Percentiles rank a stretch among this genome's conserved stretches.
Conservation (phyloP, 2,329 filamentous ascomycete genomes). For the Erysiphe pulchra region DNA sequence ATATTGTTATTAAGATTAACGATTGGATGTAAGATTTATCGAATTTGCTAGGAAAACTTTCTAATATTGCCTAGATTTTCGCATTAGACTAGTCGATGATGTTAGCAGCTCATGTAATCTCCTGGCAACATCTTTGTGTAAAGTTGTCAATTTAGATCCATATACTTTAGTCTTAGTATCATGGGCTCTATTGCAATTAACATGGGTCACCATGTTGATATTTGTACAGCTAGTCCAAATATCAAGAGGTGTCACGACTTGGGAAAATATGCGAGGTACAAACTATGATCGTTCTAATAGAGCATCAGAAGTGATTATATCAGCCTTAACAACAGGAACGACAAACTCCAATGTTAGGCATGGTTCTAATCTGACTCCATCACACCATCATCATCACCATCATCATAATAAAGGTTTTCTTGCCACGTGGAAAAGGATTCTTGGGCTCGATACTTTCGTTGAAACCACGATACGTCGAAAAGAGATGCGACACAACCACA, state of each 20-base stretch:
- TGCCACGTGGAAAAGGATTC: conserved; percentile 55
- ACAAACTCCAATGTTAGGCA: conserved; percentile 40
- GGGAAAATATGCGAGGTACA: conserved; percentile 80
- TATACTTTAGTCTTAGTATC: conserved; percentile 58
- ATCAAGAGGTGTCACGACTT: conserved; percentile 79
- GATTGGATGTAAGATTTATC: conserved; percentile 36
- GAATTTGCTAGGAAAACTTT: not conserved
- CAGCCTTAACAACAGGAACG: conserved; percentile 49
- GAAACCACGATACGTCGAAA: conserved; percentile 64
- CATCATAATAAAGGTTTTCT: conserved; percentile 42
- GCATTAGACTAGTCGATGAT: conserved; percentile 20
- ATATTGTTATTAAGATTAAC: conserved; percentile 43
- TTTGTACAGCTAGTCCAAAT: conserved; percentile 87
- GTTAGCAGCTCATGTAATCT: conserved; percentile 40
- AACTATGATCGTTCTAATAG: conserved; percentile 28
- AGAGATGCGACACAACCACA: conserved; percentile 26
- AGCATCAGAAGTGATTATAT: conserved; percentile 33
- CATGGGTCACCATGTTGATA: conserved; percentile 93
- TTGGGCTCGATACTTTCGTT: conserved; percentile 84
- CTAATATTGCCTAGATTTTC: conserved; percentile 30
- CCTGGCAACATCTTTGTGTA: conserved; percentile 50
- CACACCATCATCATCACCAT: conserved; percentile 21
- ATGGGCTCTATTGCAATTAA: conserved; percentile 65
- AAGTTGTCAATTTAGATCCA: conserved; percentile 51
- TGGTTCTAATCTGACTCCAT: conserved; percentile 33